Conservation (phyloP, 192 early-diverging fungal species). For the Dimargaris cristalligena region DNA sequence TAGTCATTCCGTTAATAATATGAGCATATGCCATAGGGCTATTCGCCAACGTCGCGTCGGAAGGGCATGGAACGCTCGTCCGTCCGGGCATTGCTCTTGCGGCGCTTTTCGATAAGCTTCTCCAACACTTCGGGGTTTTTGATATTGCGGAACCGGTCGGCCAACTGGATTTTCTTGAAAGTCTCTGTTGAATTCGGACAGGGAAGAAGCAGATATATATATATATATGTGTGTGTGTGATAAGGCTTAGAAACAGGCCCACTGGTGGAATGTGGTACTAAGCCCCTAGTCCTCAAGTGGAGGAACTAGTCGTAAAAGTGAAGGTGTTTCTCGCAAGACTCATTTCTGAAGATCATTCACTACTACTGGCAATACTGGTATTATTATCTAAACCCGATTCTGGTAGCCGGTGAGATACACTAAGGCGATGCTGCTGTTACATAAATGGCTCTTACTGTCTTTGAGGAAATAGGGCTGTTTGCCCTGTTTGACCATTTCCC, state of each 20-base stretch:
- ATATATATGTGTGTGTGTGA: not conserved
- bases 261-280: not conserved
- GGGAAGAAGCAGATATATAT: conserved; percentile 21
- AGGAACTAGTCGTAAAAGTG: not conserved
- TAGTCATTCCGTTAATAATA: not conserved
- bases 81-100: conserved; percentile 84
- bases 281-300: not conserved
- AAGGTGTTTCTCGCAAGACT: conserved; percentile 5
- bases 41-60: conserved; percentile 13
- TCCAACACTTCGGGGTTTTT: conserved; percentile 59
- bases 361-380: no score
- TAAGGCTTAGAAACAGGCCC: not conserved
- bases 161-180: conserved; percentile 61
- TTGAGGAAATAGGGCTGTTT: conserved; percentile 93
- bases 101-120: conserved; percentile 74
- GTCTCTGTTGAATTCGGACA: conserved; percentile 29
- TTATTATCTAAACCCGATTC: no score
- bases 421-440: not conserved
- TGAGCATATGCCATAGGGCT: not conserved
- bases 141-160: conserved; percentile 69
- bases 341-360: conserved; percentile 27
- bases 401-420: conserved; percentile 4
- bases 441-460: conserved; percentile 35
- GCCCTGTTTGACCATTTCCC: conserved; percentile 61
- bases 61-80: conserved; percentile 55